Base-by-base conservation (phyloP, 1,139 yeast species). In the Debaryomyces robertsiae region DNA sequence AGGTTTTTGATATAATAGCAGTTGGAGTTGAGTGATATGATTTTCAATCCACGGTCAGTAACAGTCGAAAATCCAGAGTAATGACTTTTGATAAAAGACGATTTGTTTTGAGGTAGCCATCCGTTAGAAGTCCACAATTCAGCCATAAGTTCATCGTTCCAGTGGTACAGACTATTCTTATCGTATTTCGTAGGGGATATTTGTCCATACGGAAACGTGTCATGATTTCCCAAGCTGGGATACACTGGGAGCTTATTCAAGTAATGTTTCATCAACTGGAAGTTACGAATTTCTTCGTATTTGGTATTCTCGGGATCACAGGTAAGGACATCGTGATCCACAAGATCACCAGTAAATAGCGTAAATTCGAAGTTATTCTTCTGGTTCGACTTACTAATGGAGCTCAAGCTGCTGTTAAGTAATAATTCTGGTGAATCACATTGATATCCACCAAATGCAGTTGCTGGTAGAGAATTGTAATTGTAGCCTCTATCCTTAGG, bases 171-270 rank as follows among this genome's bases (percentile, higher is more conserved):
- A 47, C 75, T 73, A 38, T 68, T 65, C 42, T 71, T 63, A 36
- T 60, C 60, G 41, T 53, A 61, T 27, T 57, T 44, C 19, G 53
- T 46, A 34, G 83, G 86, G 1, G 89, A 83, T 42, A 81, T 58
- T 58, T 82, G 88, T 13, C 83, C 85, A 53, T 81, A 82, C 11
- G 90, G 90, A 68, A 76, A 83, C 14, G 84, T 77, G 53, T 84
- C 90, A 57, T 84, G 90, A 58, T 83, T 83, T 13, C 91, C 90
- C 50, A 84, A 64, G 24, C 78, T 79, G 9, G 88, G 75, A 53
- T 67, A 82, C n/a, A 84, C 77, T 2, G 88, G 84, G 13, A 79
- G 60, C 40, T 75, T 66, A 9, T 72, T 66, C 47, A 84, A 70
- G 55, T 67, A 74, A 38, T 69, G 62, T 55, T 82, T 83, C 67